phyloP scores from a whole-genome alignment of 176 grass and related monocot species.

The Bolboschoenus planiculmis region DNA sequence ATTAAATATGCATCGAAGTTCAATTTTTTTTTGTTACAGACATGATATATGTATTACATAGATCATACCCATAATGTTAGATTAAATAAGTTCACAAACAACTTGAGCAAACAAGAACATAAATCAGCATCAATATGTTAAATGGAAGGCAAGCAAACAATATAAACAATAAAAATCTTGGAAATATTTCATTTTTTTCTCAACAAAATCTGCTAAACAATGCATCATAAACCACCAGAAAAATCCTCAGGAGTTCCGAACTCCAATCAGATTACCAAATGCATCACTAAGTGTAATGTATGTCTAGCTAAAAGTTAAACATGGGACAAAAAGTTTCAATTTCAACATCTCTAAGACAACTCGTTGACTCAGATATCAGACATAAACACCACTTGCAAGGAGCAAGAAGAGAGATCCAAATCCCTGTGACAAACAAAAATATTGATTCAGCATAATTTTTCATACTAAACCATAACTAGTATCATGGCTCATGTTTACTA shows the following conservation, averaged over 20 bases:
- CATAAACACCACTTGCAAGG: conserved; percentile 84
- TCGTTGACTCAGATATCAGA: conserved; percentile 34
- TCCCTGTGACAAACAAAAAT: conserved; percentile 38
- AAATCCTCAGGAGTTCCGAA: not conserved
- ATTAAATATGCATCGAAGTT: too few relatives aligned
- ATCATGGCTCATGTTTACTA: not conserved
- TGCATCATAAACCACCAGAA: not conserved
- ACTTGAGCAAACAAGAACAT: too few relatives aligned
- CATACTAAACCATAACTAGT: not conserved
- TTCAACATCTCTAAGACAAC: not conserved
- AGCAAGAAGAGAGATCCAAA: conserved; percentile 95
- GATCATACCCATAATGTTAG: too few relatives aligned
- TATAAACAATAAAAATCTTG: not conserved
- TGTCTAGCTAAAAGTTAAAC: conserved; percentile 9
- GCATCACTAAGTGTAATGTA: not conserved
- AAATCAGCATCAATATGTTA: not conserved
- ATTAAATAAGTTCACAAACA: too few relatives aligned
- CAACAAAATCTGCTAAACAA: conserved; percentile 13
- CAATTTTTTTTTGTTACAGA: too few relatives aligned
- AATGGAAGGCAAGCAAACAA: not conserved
- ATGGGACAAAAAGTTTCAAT: not conserved
- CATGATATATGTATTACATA: too few relatives aligned
- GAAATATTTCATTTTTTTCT: not conserved
- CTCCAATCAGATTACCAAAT: not conserved
- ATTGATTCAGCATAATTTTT: not conserved